phyloP scores from a whole-genome alignment of 2,329 filamentous ascomycete species.

The Xylariaceae sp. region DNA sequence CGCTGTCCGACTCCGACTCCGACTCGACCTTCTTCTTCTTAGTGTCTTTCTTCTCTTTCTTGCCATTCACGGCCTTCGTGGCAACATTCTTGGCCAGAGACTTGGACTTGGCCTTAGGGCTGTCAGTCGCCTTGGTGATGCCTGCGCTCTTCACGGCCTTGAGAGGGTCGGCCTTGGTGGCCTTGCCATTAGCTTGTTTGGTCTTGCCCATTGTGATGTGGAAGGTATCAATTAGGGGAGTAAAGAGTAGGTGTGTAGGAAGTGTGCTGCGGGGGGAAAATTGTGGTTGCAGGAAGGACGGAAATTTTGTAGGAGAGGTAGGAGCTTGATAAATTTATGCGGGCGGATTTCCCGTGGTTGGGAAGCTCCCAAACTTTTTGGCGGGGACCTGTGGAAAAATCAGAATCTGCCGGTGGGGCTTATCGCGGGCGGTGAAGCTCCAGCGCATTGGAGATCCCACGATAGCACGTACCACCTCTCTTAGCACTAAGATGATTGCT shows the following conservation, averaged over 20 bases:
- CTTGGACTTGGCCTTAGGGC: constrained; percentile 64
- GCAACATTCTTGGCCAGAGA: constrained; percentile 57
- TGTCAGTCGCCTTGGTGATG: constrained; percentile 63
- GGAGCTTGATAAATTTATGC: constrained; percentile 18
- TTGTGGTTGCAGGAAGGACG: neutral
- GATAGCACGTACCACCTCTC: neutral
- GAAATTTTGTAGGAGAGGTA: no score
- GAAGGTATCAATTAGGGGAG: neutral
- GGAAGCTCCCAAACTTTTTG: constrained; percentile 12
- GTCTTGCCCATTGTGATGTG: constrained; percentile 58
- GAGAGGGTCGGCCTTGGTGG: constrained; percentile 46
- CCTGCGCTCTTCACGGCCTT: constrained; percentile 60
- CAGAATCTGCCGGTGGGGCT: constrained; percentile 22
- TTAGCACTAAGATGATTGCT: neutral
- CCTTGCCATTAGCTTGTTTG: constrained; percentile 56
- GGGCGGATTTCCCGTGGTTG: constrained; percentile 13
- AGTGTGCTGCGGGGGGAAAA: neutral
- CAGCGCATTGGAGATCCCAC: no score
- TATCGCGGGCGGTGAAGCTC: constrained; percentile 22
- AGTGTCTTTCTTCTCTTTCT: constrained; percentile 35
- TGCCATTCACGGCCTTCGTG: constrained; percentile 38
- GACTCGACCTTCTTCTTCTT: constrained; percentile 36
- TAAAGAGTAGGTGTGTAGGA: neutral
- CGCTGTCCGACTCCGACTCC: constrained; percentile 30
- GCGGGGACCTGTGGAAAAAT: constrained; percentile 16